These are phyloP conservation scores for Russula ochroleuca DNA, from an alignment of 768 basidiomycete genomes.

Conservation along the genomic window DNA sequence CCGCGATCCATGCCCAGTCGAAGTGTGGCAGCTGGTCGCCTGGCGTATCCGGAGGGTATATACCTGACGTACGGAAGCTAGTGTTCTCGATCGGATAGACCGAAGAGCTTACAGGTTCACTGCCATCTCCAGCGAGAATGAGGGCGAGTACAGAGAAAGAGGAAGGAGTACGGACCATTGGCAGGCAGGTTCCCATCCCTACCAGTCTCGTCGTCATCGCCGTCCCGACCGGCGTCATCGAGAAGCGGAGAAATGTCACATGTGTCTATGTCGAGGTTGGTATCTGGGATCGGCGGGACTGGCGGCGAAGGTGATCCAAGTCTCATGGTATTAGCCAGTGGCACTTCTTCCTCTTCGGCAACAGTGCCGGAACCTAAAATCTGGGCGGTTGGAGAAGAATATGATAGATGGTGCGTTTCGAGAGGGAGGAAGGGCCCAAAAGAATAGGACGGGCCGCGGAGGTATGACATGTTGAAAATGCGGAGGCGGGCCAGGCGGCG, in stretches of 20 bases:
- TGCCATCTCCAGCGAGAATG: background rate
- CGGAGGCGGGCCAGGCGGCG: constrained; percentile 36
- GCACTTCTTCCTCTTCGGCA: too few species aligned
- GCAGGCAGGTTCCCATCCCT: background rate
- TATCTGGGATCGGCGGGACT: constrained; percentile 9
- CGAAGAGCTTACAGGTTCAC: too few species aligned
- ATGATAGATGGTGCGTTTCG: background rate
- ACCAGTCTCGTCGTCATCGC: background rate
- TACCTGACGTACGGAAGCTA: constrained; percentile 25
- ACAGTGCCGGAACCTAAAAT: too few species aligned
- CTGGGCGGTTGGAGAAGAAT: too few species aligned
- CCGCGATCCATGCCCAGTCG: constrained; percentile 51
- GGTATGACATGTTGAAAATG: constrained; percentile 39
- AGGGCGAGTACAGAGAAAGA: background rate
- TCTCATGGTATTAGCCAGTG: background rate
- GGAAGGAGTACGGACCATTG: background rate
- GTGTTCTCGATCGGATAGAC: background rate
- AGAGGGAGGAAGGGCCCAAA: constrained; percentile 40
- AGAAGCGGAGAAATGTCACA: too few species aligned
- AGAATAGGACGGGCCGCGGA: constrained; percentile 32
- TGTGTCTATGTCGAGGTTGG: background rate
- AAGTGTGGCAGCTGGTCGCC: constrained; percentile 35
- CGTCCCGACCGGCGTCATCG: too few species aligned
- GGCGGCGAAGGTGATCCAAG: background rate
- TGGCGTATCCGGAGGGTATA: background rate